Conservation (phyloP, 2,329 filamentous ascomycete species). For the Xylaria sp. region DNA sequence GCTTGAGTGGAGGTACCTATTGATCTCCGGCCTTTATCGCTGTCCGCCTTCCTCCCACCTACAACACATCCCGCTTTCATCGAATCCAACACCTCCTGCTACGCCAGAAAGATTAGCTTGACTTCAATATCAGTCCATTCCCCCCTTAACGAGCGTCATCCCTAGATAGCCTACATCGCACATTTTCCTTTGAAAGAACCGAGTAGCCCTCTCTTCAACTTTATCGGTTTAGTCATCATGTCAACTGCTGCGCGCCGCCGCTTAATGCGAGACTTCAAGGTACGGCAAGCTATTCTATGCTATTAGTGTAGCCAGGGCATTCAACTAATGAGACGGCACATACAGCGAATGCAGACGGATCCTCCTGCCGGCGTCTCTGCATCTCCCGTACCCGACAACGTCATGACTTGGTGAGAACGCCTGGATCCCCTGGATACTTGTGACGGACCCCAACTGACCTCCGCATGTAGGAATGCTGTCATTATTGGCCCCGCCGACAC, state of each 20-base stretch:
- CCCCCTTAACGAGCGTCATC: not conserved
- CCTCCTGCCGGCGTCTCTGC: constrained; percentile 96
- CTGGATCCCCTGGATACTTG: constrained; percentile 25
- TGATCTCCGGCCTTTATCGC: not conserved
- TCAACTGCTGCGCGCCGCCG: constrained; percentile 95
- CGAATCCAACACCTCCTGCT: constrained; percentile 8
- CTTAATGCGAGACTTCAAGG: constrained; percentile 99
- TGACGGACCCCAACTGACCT: constrained; percentile 45
- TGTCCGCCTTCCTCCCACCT: constrained; percentile 17
- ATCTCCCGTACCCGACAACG: constrained; percentile 94
- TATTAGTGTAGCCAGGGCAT: constrained; percentile 15
- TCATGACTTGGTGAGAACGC: constrained; percentile 86
- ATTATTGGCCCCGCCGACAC: constrained; percentile 98
- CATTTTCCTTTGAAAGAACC: not conserved
- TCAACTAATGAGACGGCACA: constrained; percentile 39
- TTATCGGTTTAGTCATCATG: constrained; percentile 61
- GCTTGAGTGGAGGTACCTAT: not conserved
- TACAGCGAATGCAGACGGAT: constrained; percentile 97
- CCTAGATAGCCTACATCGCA: not conserved
- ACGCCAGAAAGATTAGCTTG: not conserved
- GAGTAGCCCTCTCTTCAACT: not conserved
- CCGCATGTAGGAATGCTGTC: constrained; percentile 83
- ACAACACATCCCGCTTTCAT: constrained; percentile 24
- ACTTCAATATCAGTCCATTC: not conserved
- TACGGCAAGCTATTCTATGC: constrained; percentile 52